Evolutionary conservation across 2,329 filamentous ascomycete genomes (phyloP).

Genomic region (Alternaria alternata): DNA sequence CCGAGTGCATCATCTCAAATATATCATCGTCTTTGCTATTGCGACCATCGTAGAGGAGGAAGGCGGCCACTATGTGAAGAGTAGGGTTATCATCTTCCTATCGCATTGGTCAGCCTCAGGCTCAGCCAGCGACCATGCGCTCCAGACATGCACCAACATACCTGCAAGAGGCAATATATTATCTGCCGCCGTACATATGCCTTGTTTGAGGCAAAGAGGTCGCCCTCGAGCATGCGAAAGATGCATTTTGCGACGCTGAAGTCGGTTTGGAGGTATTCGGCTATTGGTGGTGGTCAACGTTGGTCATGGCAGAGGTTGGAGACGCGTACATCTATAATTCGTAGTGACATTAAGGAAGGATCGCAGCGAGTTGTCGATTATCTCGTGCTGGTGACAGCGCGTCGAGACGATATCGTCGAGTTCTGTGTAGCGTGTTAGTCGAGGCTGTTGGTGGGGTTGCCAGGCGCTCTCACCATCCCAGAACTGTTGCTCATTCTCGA

Average conservation of each 20-base stretch:
- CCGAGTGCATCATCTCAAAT: constrained; percentile 86
- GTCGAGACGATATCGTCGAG: constrained; percentile 71
- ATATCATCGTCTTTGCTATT: constrained; percentile 76
- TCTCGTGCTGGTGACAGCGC: constrained; percentile 67
- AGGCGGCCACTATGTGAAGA: constrained; percentile 82
- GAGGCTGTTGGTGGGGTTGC: constrained; percentile 31
- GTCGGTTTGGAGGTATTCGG: constrained; percentile 76
- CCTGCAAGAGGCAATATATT: constrained; percentile 83
- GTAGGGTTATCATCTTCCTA: constrained; percentile 84
- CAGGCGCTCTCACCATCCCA: constrained; percentile 75
- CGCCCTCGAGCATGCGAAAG: constrained; percentile 77
- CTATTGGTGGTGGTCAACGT: constrained; percentile 51
- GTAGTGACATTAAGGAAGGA: constrained; percentile 82
- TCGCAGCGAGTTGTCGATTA: constrained; percentile 86
- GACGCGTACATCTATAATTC: constrained; percentile 68
- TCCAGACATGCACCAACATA: constrained; percentile 43
- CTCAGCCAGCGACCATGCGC: neutral
- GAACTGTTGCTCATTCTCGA: constrained; percentile 85
- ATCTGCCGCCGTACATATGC: constrained; percentile 94
- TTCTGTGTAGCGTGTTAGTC: constrained; percentile 58
- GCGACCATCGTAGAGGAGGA: constrained; percentile 87
- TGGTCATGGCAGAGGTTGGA: neutral
- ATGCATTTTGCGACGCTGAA: constrained; percentile 83
- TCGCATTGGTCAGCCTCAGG: constrained; percentile 22
- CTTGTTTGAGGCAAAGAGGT: constrained; percentile 75